Evolutionary conservation across 257 asterid species (phyloP), one percentile per base, ranked within the genome.

Genomic region (Rubia yunnanensis): DNA sequence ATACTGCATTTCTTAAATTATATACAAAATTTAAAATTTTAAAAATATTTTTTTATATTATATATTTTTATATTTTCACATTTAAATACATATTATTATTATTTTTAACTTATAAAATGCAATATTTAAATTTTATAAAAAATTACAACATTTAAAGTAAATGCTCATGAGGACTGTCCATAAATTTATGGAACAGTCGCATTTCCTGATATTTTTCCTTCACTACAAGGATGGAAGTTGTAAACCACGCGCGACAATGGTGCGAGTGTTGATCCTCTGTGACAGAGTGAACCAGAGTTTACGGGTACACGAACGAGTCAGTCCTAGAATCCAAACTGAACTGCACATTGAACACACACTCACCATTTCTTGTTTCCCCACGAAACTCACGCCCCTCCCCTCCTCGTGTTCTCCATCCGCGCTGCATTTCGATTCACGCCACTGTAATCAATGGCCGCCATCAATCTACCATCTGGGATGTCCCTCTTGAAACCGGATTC

Each of bases 361-460:
- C 8, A 17, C 14, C 38, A 5, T 57, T 35, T 55, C 35, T 55
- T 58, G 15, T 27, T 49, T 65, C 35, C n/a, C 14, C 18, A 66
- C 70, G 73, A 32, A 71, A 55, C 41, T 61, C 60, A 34, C 73
- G 65, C 69, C 8, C 31, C 65, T 69, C 72, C 13, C n/a, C 56
- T 17, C 66, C 63, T 60, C 61, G 64, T 64, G 60, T 70, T 22
- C 49, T 60, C 4, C 54, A 39, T 35, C 36, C 36, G 4, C 36
- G 36, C 49, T 65, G 60, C 69, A 30, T 30, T 49, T 57, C 48
- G 13, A 10, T 2, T 4, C 17, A 1, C 52, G 8, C 60, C 7
- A 10, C 71, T 46, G 10, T 18, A 58, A 22, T 27, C n/a, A 69
- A 83, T 85, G 92, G 83, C 92, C 59, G 31, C 84, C n/a, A 56